Percentiles rank a stretch among this genome's conserved stretches.
Conservation (phyloP, 1,284 basidiomycete genomes). For the Leucoagaricus sp. region DNA sequence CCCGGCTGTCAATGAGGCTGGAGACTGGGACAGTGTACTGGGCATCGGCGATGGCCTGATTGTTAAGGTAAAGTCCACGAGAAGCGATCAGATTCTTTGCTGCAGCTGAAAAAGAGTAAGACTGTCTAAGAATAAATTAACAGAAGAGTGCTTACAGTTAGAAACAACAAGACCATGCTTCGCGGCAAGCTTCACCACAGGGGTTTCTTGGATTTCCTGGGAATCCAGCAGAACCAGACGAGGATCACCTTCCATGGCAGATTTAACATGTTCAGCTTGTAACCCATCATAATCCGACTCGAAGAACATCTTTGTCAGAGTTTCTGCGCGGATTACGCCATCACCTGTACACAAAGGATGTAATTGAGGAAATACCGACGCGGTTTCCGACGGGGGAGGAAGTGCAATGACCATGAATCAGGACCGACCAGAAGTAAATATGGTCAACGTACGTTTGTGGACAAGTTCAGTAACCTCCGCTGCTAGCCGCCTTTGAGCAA, state of each 20-base stretch:
- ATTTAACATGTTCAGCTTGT: constrained; percentile 45
- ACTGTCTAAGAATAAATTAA: constrained; percentile 1
- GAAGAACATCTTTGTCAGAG: constrained; percentile 65
- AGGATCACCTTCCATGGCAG: constrained; percentile 61
- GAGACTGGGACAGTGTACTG: constrained; percentile 43
- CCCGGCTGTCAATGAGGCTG: constrained; percentile 62
- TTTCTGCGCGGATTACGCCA: constrained; percentile 51
- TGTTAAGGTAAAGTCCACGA: constrained; percentile 48
- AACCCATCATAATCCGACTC: constrained; percentile 47
- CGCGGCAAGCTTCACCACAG: constrained; percentile 59
- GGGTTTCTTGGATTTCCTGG: constrained; percentile 46
- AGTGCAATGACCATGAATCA: background rate
- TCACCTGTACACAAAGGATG: constrained; percentile 29
- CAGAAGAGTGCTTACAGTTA: constrained; percentile 47
- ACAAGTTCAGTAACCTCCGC: constrained; percentile 88
- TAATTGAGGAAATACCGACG: background rate
- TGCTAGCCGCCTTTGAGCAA: constrained; percentile 82
- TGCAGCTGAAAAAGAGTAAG: constrained; percentile 38
- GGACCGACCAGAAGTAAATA: background rate
- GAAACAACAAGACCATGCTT: constrained; percentile 54
- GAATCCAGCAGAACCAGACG: constrained; percentile 49
- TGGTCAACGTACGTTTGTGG: constrained; percentile 64
- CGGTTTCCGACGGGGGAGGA: background rate
- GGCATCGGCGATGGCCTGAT: constrained; percentile 39
- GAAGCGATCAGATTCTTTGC: constrained; percentile 56